Conservation (phyloP, 805 yeast species). For the Schizosaccharomyces cryophilus region DNA sequence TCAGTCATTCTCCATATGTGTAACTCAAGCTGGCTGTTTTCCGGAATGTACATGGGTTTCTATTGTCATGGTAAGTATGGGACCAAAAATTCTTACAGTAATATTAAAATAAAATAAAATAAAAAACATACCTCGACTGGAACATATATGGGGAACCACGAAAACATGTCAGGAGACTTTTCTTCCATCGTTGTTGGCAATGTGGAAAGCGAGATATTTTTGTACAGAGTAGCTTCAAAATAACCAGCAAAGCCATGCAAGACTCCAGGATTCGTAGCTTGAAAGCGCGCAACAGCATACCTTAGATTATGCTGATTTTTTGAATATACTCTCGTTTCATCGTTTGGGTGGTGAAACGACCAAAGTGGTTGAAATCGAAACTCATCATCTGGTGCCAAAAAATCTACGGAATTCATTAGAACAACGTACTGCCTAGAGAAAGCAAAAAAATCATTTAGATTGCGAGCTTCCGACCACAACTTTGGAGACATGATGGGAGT, state of each 20-base stretch:
- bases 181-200: constrained; percentile 17
- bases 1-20: constrained; percentile 25
- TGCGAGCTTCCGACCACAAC: constrained; percentile 15
- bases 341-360: constrained; percentile 34
- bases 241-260: constrained; percentile 57
- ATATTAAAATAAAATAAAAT: background rate
- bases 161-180: constrained; percentile 22
- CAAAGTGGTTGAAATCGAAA: constrained; percentile 25
- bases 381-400: constrained; percentile 19
- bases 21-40: constrained; percentile 30
- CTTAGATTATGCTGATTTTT: background rate
- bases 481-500: constrained; percentile 46
- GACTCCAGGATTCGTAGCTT: constrained; percentile 15
- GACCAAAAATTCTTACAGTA: background rate
- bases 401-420: constrained; percentile 18
- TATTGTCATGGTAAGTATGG: background rate
- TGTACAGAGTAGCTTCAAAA: constrained; percentile 47
- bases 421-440: constrained; percentile 23
- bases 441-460: constrained; percentile 4
- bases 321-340: background rate
- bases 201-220: constrained; percentile 29
- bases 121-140: constrained; percentile 20
- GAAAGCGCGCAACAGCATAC: background rate
- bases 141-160: constrained; percentile 49
- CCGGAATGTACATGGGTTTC: constrained; percentile 18